Evolutionary conservation across 1,284 basidiomycete species (phyloP).

Genomic region (Ganoderma sp.): DNA sequence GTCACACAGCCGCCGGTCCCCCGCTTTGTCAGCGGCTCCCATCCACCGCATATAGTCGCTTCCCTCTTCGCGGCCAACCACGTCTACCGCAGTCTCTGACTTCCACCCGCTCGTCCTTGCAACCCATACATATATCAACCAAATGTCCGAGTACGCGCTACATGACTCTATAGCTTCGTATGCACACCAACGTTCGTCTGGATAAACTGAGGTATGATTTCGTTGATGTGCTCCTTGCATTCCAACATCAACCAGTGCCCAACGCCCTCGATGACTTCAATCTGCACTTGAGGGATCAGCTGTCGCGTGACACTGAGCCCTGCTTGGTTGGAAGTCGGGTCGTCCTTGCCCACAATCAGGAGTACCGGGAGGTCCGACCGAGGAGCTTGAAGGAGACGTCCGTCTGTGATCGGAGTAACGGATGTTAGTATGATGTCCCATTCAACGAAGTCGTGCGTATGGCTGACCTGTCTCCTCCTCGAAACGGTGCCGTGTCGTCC

Average conservation of each 20-base stretch:
- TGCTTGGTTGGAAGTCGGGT: conserved; percentile 44
- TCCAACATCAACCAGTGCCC: conserved; percentile 77
- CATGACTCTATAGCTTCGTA: conserved; percentile 32
- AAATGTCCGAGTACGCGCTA: background rate
- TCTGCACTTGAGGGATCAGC: conserved; percentile 55
- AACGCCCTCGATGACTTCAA: conserved; percentile 53
- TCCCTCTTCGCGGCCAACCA: conserved; percentile 11
- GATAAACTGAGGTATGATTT: conserved; percentile 55
- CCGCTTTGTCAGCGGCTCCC: conserved; percentile 32
- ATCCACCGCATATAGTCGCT: conserved; percentile 6
- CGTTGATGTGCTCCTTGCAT: conserved; percentile 56
- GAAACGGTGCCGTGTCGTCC: conserved; percentile 59
- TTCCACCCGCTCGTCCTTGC: background rate
- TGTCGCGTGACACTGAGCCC: conserved; percentile 46
- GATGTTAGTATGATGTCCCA: conserved; percentile 17
- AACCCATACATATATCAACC: background rate
- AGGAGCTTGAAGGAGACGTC: conserved; percentile 49
- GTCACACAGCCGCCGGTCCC: conserved; percentile 29
- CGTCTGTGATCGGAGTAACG: conserved; percentile 38
- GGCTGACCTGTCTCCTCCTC: conserved; percentile 65
- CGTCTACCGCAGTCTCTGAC: conserved; percentile 14
- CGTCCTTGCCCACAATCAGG: conserved; percentile 63
- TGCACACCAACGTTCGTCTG: conserved; percentile 16
- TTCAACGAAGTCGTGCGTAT: background rate
- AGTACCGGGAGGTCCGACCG: conserved; percentile 59